Evolutionary conservation across 129 eudicot genomes (phyloP), one percentile per base, ranked within the genome.

Genomic region (Rutidosis leptorrhynchoides): DNA sequence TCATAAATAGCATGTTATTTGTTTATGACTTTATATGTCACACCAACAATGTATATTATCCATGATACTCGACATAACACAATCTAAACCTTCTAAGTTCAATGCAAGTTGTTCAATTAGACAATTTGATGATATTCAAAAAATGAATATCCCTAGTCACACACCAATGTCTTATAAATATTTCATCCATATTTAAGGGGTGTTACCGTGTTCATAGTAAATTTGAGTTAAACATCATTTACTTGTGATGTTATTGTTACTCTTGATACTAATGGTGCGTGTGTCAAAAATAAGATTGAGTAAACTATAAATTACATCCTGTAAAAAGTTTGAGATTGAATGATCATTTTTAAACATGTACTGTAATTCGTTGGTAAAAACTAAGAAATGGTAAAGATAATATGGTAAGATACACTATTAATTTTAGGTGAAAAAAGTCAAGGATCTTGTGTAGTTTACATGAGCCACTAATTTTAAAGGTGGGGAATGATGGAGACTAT

Each of bases 401-500:
- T 32, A 60, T 17, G 65, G 45, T 60, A 32, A 60, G 65, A 60
- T 60, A n/a, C n/a, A n/a, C n/a, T 11, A 30, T 40, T 3, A 29
- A 23, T n/a, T n/a, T n/a, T n/a, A 60, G 21, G 7, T 29, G 60
- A 8, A 9, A 43, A 60, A 60, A 60, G 65, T 60, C 65, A 60
- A 60, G 27, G 65, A 60, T 60, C 65, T 60, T 32, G 65, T 29
- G 45, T 19, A 60, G n/a, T 60, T 26, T 29, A 60, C 33, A 29
- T 60, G 65, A 60, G 15, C 65, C 65, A 60, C 65, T 60, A 60
- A 28, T 32, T 60, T 16, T 8, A 29, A 60, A 77, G 72, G 43
- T 70, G 52, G 65, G 72, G 37, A 27, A 55, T 56, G 81, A 77
- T 3, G 29, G 46, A 46, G 75, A 77, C 81, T 45, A 32, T 5